phyloP scores from a whole-genome alignment of 116 monocot genomes.

The Iris pallida region DNA sequence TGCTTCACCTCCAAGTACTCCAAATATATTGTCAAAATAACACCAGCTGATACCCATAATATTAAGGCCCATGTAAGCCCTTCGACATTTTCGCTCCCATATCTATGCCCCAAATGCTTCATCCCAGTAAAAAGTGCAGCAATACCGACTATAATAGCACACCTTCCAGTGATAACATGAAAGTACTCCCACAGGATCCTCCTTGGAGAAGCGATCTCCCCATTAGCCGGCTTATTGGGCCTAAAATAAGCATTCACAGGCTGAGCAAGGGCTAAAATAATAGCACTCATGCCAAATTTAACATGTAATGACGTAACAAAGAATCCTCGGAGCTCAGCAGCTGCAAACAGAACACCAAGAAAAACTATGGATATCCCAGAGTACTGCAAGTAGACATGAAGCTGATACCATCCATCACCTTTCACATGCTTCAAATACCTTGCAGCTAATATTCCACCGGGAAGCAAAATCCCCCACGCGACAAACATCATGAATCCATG shows the following conservation, averaged over 20 bases:
- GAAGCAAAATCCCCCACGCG: constrained; percentile 85
- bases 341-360: constrained; percentile 88
- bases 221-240: constrained; percentile 50
- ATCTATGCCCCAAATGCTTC: constrained; percentile 77
- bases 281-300: constrained; percentile 72
- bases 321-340: constrained; percentile 91
- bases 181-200: constrained; percentile 79
- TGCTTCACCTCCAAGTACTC: constrained; percentile 56
- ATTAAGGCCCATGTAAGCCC: constrained; percentile 80
- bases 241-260: constrained; percentile 85
- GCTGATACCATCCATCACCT: constrained; percentile 87
- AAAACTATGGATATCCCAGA: constrained; percentile 77
- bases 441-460: constrained; percentile 87
- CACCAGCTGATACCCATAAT: constrained; percentile 49
- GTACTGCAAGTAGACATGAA: constrained; percentile 86
- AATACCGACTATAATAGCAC: constrained; percentile 54
- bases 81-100: constrained; percentile 62
- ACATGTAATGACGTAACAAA: constrained; percentile 72
- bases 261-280: constrained; percentile 63
- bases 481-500: constrained; percentile 99
- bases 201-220: constrained; percentile 42
- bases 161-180: constrained; percentile 69
- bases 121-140: constrained; percentile 71
- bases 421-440: constrained; percentile 90
- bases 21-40: constrained; percentile 49